Conservation (phyloP, 495 filamentous ascomycete species). For the Parathielavia appendiculata region DNA sequence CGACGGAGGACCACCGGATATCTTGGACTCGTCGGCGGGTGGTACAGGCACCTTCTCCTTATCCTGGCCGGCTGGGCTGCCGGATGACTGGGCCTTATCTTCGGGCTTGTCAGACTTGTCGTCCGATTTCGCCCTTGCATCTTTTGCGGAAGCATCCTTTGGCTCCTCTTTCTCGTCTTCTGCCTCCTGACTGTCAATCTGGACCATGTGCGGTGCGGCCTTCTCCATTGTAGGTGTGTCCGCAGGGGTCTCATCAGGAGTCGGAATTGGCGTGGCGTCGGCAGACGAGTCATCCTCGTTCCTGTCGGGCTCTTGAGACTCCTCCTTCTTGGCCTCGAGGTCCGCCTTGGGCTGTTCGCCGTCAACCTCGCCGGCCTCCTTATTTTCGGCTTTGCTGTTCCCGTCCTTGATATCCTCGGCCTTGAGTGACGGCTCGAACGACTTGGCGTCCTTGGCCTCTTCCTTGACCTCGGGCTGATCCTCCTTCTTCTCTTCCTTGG, state of each 20-base stretch:
- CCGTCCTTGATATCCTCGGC: slow-evolving; percentile 26
- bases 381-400: background rate
- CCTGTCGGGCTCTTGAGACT: slow-evolving; percentile 12
- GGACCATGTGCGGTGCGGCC: slow-evolving; percentile 12
- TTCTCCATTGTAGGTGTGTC: slow-evolving; percentile 29
- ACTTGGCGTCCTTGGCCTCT: slow-evolving; percentile 1
- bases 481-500: slow-evolving; percentile 29
- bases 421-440: too few relatives aligned
- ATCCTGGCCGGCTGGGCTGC: slow-evolving; percentile 22
- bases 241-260: slow-evolving; percentile 24
- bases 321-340: background rate
- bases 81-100: slow-evolving; percentile 18
- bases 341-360: slow-evolving; percentile 13
- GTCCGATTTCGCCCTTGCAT: background rate
- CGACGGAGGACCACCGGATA: slow-evolving; percentile 24
- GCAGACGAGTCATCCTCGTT: slow-evolving; percentile 16
- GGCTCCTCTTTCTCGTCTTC: slow-evolving; percentile 13
- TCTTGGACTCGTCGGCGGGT: slow-evolving; percentile 21
- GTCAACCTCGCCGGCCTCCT: slow-evolving; percentile 7
- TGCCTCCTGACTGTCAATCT: slow-evolving; percentile 9
- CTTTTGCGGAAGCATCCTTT: background rate
- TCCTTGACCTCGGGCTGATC: slow-evolving; percentile 28
- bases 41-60: slow-evolving; percentile 33
- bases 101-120: slow-evolving; percentile 7
- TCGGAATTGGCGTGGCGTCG: slow-evolving; percentile 26